Base-by-base conservation (phyloP, 805 yeast genomes). In the Starmerella bombi region DNA sequence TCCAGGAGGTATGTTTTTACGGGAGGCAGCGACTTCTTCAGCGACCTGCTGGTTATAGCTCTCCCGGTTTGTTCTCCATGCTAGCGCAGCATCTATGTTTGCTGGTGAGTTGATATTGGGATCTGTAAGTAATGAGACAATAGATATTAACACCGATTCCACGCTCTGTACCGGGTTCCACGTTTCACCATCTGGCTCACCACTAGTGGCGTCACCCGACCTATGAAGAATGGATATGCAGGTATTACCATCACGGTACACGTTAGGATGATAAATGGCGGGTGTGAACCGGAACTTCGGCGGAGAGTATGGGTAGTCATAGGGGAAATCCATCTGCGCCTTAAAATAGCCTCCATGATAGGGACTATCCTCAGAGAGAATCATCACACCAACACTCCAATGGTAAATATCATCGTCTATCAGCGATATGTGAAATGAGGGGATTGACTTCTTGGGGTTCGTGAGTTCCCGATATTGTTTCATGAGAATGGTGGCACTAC, bases 91-190 rank as follows among this genome's bases (percentile, higher is more conserved):
- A 60, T 88, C 97, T 37, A 88, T 86, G 60, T 88, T 88, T 5
- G 97, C 97, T 5, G 97, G 96, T 1, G 94, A 82, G 45, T 75
- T 73, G 44, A 82, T 78, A 63, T 88, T 88, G 40, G 97, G 97
- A 59, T 88, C 96, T 55, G 85, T 94, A 53, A 88, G 70, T 38
- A 88, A 69, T 7, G 95, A 84, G 16, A 88, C 80, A 49, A 88
- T 86, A 25, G 94, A 81, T 41, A 88, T 80, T 54, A 88, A 70
- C 8, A 88, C 94, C 25, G 81, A 69, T 62, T 88, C 96, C 8
- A 84, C 96, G 19, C 91, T 79, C 64, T 86, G 95, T 2, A 61
- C 64, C 5, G 65, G 65, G 44, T 56, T 51, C 96, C 96, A 85
- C 16, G 93, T 85, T 63, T 86, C 96, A 42, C 79, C 78, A 53